Base-by-base conservation (phyloP, 1,284 basidiomycete species). In the Ustilago bromivora region DNA sequence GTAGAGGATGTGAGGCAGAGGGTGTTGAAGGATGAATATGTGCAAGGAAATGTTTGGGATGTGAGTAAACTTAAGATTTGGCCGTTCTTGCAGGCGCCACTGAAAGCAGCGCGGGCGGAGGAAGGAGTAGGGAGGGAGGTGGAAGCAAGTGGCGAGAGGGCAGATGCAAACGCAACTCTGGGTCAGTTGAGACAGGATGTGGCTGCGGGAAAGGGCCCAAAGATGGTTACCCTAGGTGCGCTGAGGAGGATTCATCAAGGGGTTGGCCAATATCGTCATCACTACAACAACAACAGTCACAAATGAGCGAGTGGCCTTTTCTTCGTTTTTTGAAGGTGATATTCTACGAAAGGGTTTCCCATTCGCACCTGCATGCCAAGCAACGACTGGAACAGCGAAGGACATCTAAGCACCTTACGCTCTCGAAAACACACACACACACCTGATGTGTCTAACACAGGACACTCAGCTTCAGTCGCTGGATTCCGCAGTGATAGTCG, bases 11-110 rank as follows among this genome's bases (percentile, higher is more conserved):
- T 80, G 5, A 57, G 59, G 8, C 28, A 43, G 17, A 59, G 79
- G 7, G 60, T 82, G 23, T 52, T 65, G 64, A 57, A 79, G 62
- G 80, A 82, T 57, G 79, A 80, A 41, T 82, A 82, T 41, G 64
- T 75, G 4, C 57, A 65, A 52, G 76, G 73, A 3, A 66, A 66
- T 17, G 80, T 80, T 19, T 82, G 74, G 72, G 73, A 82, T 59
- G 41, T 65, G 17, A 66, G 70, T 15, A 68, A 49, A 63, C 40
- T 79, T 57, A 69, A 68, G 56, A 79, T 82, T 49, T 78, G 57
- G 32, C 80, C 80, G 6, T 79, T 82, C 56, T 40, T 82, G 17
- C 78, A 78, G 57, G 78, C 80, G 3, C 70, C 77, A 7, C 65
- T 75, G 40, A 47, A 49, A 19, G 49, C 17, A 1, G 53, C 58